Evolutionary conservation across 352 stramenopile genomes (phyloP).

Genomic region (Aphanomyces invadans): DNA sequence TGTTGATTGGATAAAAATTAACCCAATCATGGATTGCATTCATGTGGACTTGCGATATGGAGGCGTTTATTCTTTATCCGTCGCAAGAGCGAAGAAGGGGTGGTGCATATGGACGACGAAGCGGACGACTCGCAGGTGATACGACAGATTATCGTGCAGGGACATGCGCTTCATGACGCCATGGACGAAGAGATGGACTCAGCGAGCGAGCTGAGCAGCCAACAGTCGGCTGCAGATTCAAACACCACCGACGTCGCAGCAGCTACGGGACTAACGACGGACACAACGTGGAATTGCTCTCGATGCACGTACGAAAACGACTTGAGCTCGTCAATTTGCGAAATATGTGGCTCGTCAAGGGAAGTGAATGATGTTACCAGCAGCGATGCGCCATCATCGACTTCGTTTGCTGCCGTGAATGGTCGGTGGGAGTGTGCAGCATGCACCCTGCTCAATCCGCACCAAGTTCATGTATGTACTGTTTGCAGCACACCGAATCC

Average conservation of each 20-base stretch:
- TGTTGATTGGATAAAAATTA: conserved; percentile 5
- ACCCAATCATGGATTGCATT: conserved; percentile 1
- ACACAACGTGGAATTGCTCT: conserved; percentile 9
- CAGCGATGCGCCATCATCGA: not conserved
- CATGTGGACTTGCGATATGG: not conserved
- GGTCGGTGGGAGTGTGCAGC: conserved; percentile 4
- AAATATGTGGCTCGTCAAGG: conserved; percentile 6
- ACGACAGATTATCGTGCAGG: conserved; percentile 31
- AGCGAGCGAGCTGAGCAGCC: conserved; percentile 20
- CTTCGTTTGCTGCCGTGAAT: not conserved
- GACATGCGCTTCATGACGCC: conserved; percentile 29
- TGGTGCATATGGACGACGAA: conserved; percentile 22
- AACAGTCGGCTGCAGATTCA: conserved; percentile 1
- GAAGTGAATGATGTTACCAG: not conserved
- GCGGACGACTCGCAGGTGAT: conserved; percentile 24
- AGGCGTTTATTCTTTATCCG: conserved; percentile 16
- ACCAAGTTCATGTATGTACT: conserved; percentile 6
- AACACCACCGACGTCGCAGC: not conserved
- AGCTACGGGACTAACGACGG: not conserved
- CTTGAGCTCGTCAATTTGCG: not conserved
- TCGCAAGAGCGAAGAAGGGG: not conserved
- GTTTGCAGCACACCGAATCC: conserved; percentile 17
- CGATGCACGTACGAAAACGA: conserved; percentile 17
- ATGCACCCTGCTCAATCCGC: conserved; percentile 14
- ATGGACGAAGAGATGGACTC: conserved; percentile 28